Conservation (phyloP, 2,329 filamentous ascomycete genomes). For the Penicillium sp. region DNA sequence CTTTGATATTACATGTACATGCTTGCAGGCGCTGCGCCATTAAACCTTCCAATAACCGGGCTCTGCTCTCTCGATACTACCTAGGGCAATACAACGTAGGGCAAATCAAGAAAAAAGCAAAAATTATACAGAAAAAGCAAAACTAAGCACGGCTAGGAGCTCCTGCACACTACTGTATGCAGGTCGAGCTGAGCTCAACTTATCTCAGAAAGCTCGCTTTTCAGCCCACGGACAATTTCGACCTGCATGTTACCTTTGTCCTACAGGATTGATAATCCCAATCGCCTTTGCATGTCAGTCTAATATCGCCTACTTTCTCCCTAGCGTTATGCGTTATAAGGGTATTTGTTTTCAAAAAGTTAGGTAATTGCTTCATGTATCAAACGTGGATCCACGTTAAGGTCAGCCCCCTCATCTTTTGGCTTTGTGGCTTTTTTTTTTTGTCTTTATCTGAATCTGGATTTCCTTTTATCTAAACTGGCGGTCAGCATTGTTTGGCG, state of each 20-base stretch:
- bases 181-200: constrained; percentile 2
- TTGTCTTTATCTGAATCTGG: too few relatives aligned
- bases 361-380: background rate
- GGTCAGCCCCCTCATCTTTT: background rate
- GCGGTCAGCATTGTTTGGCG: constrained; percentile 13
- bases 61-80: background rate
- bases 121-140: background rate
- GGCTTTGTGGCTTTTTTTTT: background rate
- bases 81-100: background rate
- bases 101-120: background rate
- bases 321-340: background rate
- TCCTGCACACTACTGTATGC: background rate
- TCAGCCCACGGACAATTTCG: constrained; percentile 1
- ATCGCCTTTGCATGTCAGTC: background rate
- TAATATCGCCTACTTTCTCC: background rate
- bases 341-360: background rate
- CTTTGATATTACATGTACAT: background rate
- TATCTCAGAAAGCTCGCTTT: background rate
- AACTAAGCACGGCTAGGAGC: background rate
- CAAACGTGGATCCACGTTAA: background rate
- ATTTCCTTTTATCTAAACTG: constrained; percentile 7
- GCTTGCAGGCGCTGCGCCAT: background rate
- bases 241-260: background rate
- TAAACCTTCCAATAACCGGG: background rate
- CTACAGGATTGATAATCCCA: background rate